Conservation (phyloP, 306 rosid genomes). For the Acacia crassicarpa region DNA sequence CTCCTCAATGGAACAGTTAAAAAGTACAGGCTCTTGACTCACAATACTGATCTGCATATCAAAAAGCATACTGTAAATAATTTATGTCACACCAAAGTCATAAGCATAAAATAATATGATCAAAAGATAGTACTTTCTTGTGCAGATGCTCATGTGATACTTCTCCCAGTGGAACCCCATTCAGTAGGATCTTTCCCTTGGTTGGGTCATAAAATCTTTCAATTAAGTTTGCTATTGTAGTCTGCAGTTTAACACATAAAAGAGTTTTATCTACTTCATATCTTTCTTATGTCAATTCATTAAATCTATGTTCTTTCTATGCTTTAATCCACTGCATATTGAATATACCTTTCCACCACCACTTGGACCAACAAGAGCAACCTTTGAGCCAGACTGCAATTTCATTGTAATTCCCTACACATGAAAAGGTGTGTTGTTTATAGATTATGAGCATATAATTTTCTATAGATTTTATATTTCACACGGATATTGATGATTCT, state of each 20-base stretch:
- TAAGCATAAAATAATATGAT: conserved; percentile 1
- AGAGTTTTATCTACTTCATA: conserved; percentile 1
- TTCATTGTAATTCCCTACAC: conserved; percentile 72
- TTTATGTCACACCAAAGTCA: neutral
- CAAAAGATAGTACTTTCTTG: conserved; percentile 53
- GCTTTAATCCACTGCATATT: neutral
- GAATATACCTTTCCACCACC: conserved; percentile 81
- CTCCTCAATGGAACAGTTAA: conserved; percentile 82
- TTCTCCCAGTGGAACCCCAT: conserved; percentile 72
- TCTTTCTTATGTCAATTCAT: conserved; percentile 12
- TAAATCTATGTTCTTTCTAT: neutral
- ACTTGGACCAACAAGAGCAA: conserved; percentile 92
- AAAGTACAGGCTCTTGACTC: conserved; percentile 80
- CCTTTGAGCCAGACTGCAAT: conserved; percentile 68
- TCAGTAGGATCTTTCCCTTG: conserved; percentile 64
- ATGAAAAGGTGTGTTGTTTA: neutral
- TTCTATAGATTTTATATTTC: neutral
- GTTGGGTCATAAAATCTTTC: conserved; percentile 87
- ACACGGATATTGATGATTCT: neutral
- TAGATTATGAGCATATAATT: neutral
- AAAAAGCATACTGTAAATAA: neutral
- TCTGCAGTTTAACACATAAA: conserved; percentile 51
- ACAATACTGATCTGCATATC: conserved; percentile 69
- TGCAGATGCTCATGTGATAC: conserved; percentile 74
- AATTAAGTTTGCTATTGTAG: conserved; percentile 82